These are phyloP conservation scores for Mucor velutinosus DNA, from an alignment of 371 early-diverging fungal genomes.

Conservation along the genomic window DNA sequence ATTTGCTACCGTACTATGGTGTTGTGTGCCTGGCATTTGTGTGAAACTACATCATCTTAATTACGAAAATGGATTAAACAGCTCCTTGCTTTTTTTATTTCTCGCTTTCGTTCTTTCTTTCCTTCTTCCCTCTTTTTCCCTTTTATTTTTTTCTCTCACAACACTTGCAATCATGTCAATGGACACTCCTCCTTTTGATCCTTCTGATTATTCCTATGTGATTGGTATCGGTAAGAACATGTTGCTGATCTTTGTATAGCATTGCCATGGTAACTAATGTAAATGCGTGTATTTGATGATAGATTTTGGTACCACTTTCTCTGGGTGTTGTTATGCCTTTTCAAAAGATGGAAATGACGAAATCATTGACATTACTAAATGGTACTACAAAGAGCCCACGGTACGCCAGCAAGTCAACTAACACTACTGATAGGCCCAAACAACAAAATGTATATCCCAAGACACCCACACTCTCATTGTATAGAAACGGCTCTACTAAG, in stretches of 20 bases:
- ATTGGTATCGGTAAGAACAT: slow-evolving; percentile 48
- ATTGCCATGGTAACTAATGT: not conserved
- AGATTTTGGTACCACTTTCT: slow-evolving; percentile 65
- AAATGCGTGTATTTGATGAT: slow-evolving; percentile 1
- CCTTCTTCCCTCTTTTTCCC: not conserved
- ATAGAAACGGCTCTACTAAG: slow-evolving; percentile 47
- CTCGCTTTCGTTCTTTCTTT: not conserved
- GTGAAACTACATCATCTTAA: slow-evolving; percentile 1
- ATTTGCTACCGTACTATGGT: not conserved
- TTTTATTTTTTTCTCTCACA: slow-evolving; percentile 11
- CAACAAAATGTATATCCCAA: slow-evolving; percentile 54
- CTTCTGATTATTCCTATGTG: slow-evolving; percentile 49
- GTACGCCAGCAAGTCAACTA: not conserved
- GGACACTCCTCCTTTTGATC: slow-evolving; percentile 43
- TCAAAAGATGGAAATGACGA: slow-evolving; percentile 52
- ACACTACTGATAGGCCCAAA: slow-evolving; percentile 33
- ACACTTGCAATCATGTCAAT: slow-evolving; percentile 21
- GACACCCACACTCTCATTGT: slow-evolving; percentile 47
- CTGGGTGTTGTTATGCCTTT: slow-evolving; percentile 56
- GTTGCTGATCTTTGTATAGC: not conserved
- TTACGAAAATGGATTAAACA: slow-evolving; percentile 10
- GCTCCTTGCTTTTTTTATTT: slow-evolving; percentile 6
- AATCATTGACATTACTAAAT: slow-evolving; percentile 51
- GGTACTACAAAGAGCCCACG: slow-evolving; percentile 25
- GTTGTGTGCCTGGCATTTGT: slow-evolving; percentile 1